Percentiles rank a stretch among this genome's conserved stretches.
Conservation (phyloP, 768 basidiomycete species). For the Termitomyces sp. region DNA sequence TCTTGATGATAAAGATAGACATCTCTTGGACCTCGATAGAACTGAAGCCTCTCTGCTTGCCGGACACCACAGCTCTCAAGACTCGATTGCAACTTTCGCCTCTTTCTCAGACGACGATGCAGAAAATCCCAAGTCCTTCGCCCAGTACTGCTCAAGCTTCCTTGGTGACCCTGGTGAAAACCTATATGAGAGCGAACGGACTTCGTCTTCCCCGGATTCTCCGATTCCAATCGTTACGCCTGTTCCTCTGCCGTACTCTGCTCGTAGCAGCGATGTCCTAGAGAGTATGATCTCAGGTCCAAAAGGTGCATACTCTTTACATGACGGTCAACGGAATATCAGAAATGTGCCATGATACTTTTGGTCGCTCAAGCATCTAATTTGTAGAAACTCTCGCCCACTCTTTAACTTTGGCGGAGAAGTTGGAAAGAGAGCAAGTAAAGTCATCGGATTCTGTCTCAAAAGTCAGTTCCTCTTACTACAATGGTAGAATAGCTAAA, state of each 20-base stretch:
- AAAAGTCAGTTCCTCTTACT: not conserved
- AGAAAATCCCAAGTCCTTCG: slow-evolving; percentile 1
- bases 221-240: slow-evolving; percentile 21
- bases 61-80: not conserved
- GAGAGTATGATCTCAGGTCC: slow-evolving; percentile 23
- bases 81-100: not conserved
- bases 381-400: slow-evolving; percentile 2
- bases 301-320: slow-evolving; percentile 10
- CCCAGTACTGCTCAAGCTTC: not conserved
- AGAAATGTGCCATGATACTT: not conserved
- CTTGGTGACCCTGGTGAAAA: not conserved
- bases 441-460: not conserved
- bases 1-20: not conserved
- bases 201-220: not conserved
- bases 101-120: not conserved
- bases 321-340: not conserved
- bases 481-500: too few relatives aligned
- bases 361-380: not conserved
- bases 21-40: not conserved
- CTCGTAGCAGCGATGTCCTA: slow-evolving; percentile 22
- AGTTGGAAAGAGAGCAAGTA: slow-evolving; percentile 4
- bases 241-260: slow-evolving; percentile 23
- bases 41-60: not conserved
- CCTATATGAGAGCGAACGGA: not conserved
- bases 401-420: slow-evolving; percentile 9